Conservation (phyloP, 177 flowering plant genomes). For the Vitis hybrid region DNA sequence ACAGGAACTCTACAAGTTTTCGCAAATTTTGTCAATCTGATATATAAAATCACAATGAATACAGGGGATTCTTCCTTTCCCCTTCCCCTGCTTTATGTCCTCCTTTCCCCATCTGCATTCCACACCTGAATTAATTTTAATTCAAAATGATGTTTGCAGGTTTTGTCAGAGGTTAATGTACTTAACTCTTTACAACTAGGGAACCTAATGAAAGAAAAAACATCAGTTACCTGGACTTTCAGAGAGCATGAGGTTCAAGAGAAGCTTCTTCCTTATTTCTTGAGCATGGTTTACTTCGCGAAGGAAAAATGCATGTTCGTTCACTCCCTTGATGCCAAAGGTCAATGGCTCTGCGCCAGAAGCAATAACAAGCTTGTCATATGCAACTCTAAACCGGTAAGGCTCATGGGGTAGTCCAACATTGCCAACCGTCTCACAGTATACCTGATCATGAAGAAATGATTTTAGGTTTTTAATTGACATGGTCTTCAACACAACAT, state of each 20-base stretch:
- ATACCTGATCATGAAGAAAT: slow-evolving; percentile 44
- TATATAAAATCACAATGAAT: no score
- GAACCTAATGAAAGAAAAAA: neutral
- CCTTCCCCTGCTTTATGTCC: no score
- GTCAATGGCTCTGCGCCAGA: slow-evolving; percentile 85
- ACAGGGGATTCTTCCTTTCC: no score
- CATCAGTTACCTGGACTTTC: slow-evolving; percentile 63
- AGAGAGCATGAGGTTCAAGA: slow-evolving; percentile 80
- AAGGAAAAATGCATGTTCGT: slow-evolving; percentile 77
- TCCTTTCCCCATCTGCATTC: no score
- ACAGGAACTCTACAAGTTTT: no score
- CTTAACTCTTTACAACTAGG: neutral
- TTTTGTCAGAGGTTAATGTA: no score
- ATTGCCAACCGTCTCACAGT: slow-evolving; percentile 60
- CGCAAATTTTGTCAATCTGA: no score
- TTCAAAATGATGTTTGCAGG: no score
- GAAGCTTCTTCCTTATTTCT: slow-evolving; percentile 83
- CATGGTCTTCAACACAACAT: neutral
- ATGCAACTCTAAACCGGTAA: slow-evolving; percentile 68
- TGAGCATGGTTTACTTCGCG: slow-evolving; percentile 92
- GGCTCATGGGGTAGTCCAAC: slow-evolving; percentile 43
- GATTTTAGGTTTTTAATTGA: neutral
- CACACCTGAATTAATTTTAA: no score
- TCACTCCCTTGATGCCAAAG: slow-evolving; percentile 82
- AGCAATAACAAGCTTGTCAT: slow-evolving; percentile 91